Evolutionary conservation across 441 rosid species (phyloP).

Genomic region (California macrophylla): DNA sequence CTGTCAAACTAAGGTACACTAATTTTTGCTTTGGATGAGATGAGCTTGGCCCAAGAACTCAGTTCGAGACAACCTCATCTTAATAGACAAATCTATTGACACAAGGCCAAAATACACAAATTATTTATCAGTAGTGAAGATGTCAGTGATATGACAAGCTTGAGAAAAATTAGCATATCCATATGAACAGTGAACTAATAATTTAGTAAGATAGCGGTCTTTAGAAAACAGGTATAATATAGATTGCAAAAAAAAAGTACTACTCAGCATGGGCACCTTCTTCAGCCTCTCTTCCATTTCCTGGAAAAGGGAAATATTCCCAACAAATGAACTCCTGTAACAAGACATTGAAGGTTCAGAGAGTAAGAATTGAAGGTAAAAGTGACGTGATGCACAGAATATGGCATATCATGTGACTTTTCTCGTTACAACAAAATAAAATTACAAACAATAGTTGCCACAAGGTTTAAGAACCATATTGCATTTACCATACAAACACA

Average conservation of each 20-base stretch:
- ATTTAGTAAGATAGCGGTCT: conserved; percentile 1
- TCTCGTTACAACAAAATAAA: background rate
- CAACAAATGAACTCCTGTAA: conserved; percentile 76
- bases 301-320: conserved; percentile 57
- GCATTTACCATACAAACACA: background rate
- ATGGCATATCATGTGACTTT: conserved; percentile 3
- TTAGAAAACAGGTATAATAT: conserved; percentile 6
- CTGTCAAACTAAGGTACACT: background rate
- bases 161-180: background rate
- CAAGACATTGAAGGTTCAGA: conserved; percentile 6
- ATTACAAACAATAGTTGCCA: conserved; percentile 6
- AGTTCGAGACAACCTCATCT: background rate
- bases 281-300: conserved; percentile 70
- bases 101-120: background rate
- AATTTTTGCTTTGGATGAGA: conserved; percentile 1
- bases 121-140: background rate
- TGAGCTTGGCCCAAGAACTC: background rate
- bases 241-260: conserved; percentile 1
- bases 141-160: background rate
- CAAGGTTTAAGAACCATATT: conserved; percentile 1
- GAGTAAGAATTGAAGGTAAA: background rate
- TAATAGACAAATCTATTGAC: background rate
- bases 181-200: background rate
- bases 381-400: background rate
- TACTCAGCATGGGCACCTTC: conserved; percentile 36